A percentile compares a stretch with the other conserved stretches of the same genome.
phyloP scores from a whole-genome alignment of 345 rosid species.

The Heritiera fomes region DNA sequence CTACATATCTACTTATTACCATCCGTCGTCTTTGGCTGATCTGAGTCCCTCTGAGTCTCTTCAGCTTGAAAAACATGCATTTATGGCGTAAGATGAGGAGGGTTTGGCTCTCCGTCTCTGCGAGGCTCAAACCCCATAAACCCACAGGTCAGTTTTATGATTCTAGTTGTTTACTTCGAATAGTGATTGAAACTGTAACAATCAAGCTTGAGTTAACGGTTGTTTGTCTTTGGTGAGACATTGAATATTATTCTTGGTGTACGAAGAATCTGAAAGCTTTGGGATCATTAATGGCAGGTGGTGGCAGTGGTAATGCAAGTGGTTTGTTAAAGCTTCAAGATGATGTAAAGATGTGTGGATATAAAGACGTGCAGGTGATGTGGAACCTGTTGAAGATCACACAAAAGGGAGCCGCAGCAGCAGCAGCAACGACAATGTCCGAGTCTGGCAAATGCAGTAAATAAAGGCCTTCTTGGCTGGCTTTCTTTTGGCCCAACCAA shows the following conservation, averaged over 20 bases:
- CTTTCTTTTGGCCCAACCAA: conserved; percentile 9
- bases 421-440: neutral
- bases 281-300: neutral
- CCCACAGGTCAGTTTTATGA: neutral
- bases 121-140: conserved; percentile 10
- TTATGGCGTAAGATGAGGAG: conserved; percentile 17
- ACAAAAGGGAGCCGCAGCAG: neutral
- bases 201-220: no score
- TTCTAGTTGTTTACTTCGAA: no score
- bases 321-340: conserved; percentile 18
- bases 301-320: neutral
- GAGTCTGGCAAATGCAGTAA: conserved; percentile 3
- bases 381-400: conserved; percentile 16
- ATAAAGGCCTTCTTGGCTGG: neutral
- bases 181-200: no score
- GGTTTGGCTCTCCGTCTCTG: neutral
- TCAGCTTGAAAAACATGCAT: conserved; percentile 1
- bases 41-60: neutral
- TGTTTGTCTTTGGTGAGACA: no score
- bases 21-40: no score
- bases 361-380: conserved; percentile 26
- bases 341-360: conserved; percentile 25
- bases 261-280: no score
- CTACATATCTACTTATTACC: neutral
- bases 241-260: no score